phyloP scores from a whole-genome alignment of 305 asterid genomes.

The Fraxinus latifolia region DNA sequence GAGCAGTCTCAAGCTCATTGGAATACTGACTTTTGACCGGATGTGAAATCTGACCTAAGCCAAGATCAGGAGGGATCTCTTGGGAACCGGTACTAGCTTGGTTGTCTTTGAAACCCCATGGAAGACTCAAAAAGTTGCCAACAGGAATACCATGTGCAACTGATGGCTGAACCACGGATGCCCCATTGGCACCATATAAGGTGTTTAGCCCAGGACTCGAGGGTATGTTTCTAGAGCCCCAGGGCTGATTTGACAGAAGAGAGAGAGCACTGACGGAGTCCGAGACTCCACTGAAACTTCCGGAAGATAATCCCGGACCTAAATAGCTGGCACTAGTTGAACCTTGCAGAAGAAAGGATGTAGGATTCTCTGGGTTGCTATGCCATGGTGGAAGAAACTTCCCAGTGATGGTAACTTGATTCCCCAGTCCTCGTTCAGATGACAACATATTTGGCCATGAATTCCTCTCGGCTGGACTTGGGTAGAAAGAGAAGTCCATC shows the following conservation, averaged over 20 bases:
- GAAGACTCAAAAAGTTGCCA: constrained; percentile 40
- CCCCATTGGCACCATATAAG: constrained; percentile 30
- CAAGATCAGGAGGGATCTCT: constrained; percentile 53
- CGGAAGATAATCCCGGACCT: constrained; percentile 43
- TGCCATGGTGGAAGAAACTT: constrained; percentile 55
- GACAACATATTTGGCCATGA: constrained; percentile 38
- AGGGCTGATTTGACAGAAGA: constrained; percentile 98
- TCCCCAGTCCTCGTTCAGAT: constrained; percentile 38
- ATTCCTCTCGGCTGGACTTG: constrained; percentile 38
- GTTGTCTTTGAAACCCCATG: constrained; percentile 49
- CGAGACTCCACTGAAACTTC: constrained; percentile 45
- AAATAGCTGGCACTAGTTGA: constrained; percentile 42
- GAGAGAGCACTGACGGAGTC: constrained; percentile 88
- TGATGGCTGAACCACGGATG: constrained; percentile 47
- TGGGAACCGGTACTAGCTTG: constrained; percentile 35
- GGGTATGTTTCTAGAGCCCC: constrained; percentile 60
- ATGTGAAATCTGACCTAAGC: constrained; percentile 48
- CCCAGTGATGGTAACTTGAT: constrained; percentile 34
- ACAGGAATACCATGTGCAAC: constrained; percentile 39
- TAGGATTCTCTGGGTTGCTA: constrained; percentile 43
- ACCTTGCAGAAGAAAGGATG: constrained; percentile 45
- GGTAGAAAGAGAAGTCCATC: constrained; percentile 65
- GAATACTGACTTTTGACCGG: constrained; percentile 36
- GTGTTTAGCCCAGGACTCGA: constrained; percentile 46
- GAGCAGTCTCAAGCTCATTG: constrained; percentile 57